Conservation (phyloP, 805 yeast genomes). For the Grigorovia yakushimaensis region DNA sequence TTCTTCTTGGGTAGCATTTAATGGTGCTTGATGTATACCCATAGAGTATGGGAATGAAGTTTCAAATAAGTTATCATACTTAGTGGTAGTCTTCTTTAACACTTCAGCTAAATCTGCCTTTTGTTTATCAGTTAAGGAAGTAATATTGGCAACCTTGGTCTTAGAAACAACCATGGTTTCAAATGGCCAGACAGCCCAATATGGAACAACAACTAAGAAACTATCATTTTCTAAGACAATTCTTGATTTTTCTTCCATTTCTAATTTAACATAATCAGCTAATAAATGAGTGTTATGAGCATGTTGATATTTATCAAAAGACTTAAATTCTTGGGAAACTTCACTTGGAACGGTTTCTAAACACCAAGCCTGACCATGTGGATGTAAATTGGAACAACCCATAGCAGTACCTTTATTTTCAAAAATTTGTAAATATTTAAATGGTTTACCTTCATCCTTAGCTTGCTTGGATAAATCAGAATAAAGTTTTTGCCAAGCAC, state of each 20-base stretch:
- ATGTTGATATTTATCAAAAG: conserved; percentile 40
- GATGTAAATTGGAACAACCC: conserved; percentile 80
- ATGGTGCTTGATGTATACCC: conserved; percentile 74
- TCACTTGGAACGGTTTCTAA: conserved; percentile 56
- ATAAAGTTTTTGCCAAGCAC: conserved; percentile 52
- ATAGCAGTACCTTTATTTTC: conserved; percentile 72
- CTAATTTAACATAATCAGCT: conserved; percentile 53
- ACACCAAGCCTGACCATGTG: conserved; percentile 80
- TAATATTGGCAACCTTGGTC: conserved; percentile 40
- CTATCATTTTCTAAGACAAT: conserved; percentile 50
- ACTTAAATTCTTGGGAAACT: conserved; percentile 46
- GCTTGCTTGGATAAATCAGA: conserved; percentile 33
- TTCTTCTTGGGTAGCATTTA: conserved; percentile 36
- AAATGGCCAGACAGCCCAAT: conserved; percentile 80
- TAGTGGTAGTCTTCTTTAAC: conserved; percentile 43
- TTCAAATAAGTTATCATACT: conserved; percentile 61
- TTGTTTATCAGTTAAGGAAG: conserved; percentile 38
- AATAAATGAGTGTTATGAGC: conserved; percentile 41
- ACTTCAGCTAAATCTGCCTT: conserved; percentile 46
- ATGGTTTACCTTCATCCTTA: conserved; percentile 33
- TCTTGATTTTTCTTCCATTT: conserved; percentile 41
- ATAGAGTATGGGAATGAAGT: conserved; percentile 70
- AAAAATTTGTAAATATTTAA: conserved; percentile 56
- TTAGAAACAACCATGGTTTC: conserved; percentile 59
- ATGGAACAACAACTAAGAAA: conserved; percentile 62